Conservation (phyloP, 352 stramenopile genomes). For the Pythium folliculosum region DNA sequence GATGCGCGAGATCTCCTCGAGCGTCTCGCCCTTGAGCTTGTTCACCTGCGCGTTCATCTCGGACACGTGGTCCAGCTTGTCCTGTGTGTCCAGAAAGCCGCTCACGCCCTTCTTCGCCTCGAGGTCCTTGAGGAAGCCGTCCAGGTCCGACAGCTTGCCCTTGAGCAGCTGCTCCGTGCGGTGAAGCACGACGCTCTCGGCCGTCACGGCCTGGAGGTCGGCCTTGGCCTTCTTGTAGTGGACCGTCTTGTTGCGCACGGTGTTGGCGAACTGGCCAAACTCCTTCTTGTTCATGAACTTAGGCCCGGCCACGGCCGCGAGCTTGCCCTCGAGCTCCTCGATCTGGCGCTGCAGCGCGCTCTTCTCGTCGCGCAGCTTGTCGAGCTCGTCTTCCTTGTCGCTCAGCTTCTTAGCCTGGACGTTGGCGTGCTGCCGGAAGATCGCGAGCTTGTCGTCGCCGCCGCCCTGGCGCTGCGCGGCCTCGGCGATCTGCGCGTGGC, state of each 20-base stretch:
- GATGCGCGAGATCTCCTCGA: conserved; percentile 93
- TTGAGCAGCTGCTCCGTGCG: conserved; percentile 92
- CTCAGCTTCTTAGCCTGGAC: conserved; percentile 88
- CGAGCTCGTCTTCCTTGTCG: conserved; percentile 89
- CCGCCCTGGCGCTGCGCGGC: conserved; percentile 55
- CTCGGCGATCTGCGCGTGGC: conserved; percentile 77
- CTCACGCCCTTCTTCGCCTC: conserved; percentile 86
- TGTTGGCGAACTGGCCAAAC: conserved; percentile 88
- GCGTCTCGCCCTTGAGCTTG: conserved; percentile 89
- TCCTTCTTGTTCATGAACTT: conserved; percentile 90
- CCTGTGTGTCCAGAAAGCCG: conserved; percentile 86
- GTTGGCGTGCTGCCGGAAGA: conserved; percentile 89
- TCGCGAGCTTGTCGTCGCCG: conserved; percentile 89
- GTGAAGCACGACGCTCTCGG: conserved; percentile 90
- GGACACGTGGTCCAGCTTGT: conserved; percentile 86
- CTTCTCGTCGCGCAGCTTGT: conserved; percentile 64
- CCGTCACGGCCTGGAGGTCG: conserved; percentile 82
- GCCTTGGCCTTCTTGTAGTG: conserved; percentile 91
- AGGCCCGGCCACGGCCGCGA: conserved; percentile 55
- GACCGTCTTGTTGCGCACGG: conserved; percentile 91
- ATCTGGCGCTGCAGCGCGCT: conserved; percentile 61
- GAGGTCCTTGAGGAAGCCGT: conserved; percentile 82
- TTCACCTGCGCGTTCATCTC: conserved; percentile 90
- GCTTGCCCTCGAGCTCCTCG: conserved; percentile 69
- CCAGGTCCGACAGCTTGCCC: conserved; percentile 77